Evolutionary conservation across 257 asterid species (phyloP), one percentile per base, ranked within the genome.

Genomic region (Nicotiana benthamiana): DNA sequence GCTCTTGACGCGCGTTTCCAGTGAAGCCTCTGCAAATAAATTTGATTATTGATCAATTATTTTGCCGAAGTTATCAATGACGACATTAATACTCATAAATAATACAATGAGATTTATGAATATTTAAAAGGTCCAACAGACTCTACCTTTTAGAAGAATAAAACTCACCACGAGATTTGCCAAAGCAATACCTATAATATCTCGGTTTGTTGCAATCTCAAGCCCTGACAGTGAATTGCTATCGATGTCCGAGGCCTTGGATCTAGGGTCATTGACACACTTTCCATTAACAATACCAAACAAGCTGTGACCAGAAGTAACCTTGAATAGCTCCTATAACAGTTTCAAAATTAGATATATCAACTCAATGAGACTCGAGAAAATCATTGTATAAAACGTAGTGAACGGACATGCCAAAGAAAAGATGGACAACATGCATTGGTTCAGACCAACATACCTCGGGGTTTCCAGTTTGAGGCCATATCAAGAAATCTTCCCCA

Each of bases 401-500:
- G 22, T 24, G 32, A 46, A 74, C 30, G 59, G 22, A 22, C 20
- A 70, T 27, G 82, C 40, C 56, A 77, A 74, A 28, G 15, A 11
- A n/a, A 75, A 20, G 36, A 32, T 43, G 2, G 3, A 74, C 20
- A 43, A 27, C 3, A 63, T 67, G 22, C 11, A 64, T 27, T 54
- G 61, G 60, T 24, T 80, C 17, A 12, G 24, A 81, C 40, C 64
- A 67, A 53, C 81, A 59, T 81, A 96, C 99, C 98, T 96, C 97
- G 27, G 93, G 99, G 86, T 96, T 90, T 85, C 91, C 94, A 0
- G 97, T 91, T 76, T 84, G 90, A 79, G 98, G 99, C 99, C 99
- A 94, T 85, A 96, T 92, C 88, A 96, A 85, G 87, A 96, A 96
- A 36, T 94, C 98, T 86, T 96, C 98, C 88, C 97, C 98, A 87